Conservation (phyloP, 192 early-diverging fungal genomes). For the Phlyctochytrium planicorne region DNA sequence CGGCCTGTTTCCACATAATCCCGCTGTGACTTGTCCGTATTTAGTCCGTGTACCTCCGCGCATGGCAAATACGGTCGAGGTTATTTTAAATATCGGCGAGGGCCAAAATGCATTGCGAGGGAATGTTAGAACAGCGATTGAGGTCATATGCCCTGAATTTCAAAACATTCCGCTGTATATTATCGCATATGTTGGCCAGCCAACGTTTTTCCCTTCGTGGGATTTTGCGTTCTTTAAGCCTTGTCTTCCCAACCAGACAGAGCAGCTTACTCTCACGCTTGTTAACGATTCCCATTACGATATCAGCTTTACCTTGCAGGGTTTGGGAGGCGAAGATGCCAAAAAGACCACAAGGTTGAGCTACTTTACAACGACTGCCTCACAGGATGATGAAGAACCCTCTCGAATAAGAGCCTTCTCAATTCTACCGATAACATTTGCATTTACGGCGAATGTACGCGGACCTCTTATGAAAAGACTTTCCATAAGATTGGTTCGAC, state of each 20-base stretch:
- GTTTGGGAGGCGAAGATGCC: slow-evolving; percentile 12
- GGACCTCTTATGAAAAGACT: slow-evolving; percentile 44
- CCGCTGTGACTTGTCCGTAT: slow-evolving; percentile 49
- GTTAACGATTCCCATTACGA: slow-evolving; percentile 61
- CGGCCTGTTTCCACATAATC: slow-evolving; percentile 50
- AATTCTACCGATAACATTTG: slow-evolving; percentile 45
- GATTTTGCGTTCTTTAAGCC: slow-evolving; percentile 57
- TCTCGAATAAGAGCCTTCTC: slow-evolving; percentile 32
- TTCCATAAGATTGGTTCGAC: slow-evolving; percentile 34
- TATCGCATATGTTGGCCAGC: slow-evolving; percentile 53
- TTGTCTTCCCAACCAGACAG: slow-evolving; percentile 32
- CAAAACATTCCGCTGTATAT: slow-evolving; percentile 55
- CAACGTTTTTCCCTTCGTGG: slow-evolving; percentile 53
- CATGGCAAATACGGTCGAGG: slow-evolving; percentile 57
- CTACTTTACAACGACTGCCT: slow-evolving; percentile 28
- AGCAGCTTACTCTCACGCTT: slow-evolving; percentile 32
- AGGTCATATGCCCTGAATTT: slow-evolving; percentile 63
- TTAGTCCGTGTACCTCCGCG: slow-evolving; percentile 50
- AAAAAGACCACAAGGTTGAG: slow-evolving; percentile 6
- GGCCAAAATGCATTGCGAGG: slow-evolving; percentile 23
- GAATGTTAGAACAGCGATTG: slow-evolving; percentile 48
- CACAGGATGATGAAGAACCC: slow-evolving; percentile 24
- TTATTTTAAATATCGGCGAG: slow-evolving; percentile 38
- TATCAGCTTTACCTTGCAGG: slow-evolving; percentile 31
- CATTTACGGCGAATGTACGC: slow-evolving; percentile 36